Evolutionary conservation across 2,329 filamentous ascomycete species (phyloP), one percentile per base, ranked within the genome.

Genomic region (Cordyceps farinosa): DNA sequence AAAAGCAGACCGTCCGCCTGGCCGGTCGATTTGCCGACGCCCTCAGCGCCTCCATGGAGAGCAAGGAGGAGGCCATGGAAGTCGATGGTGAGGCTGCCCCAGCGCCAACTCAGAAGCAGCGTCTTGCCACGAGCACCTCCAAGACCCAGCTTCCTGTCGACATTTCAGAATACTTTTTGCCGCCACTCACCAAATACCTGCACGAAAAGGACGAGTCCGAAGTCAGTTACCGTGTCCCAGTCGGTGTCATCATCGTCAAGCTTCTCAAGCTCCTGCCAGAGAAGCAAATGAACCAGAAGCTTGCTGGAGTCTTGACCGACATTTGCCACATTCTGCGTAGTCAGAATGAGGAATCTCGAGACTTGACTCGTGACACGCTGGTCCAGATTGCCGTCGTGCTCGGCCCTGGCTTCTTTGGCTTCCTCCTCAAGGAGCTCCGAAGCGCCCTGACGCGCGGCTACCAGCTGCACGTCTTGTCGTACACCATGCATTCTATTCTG

Each of bases 131-230:
- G 47, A 90, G 89, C 0, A 79, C 92, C 61, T 92, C 92, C 0
- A 81, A 82, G 40, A 78, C 86, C 10, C 91, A 91, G 73, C 80
- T 96, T 40, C 80, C 84, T 17, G 82, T 84, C 1, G 92, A 97
- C 68, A 80, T 98, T 59, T 84, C 85, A 47, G 84, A 86, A 27
- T 87, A 88, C 66, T 90, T 97, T 69, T 78, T 97, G 44, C 92
- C 94, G 0, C 85, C 90, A 22, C 78, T 99, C 38, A 83, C 89
- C n/a, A 85, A 87, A 52, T 95, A 97, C 72, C 84, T 98, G 34
- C 93, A 97, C 70, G 88, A 96, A 70, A 98, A 97, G 75, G 91
- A 98, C 67, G 95, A 99, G 73, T 88, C 92, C 1, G 93, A 92
- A 56, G 94, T 99, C 75, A 97, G 93, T 77, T 86, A 95, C 59